Percentiles rank a stretch among this genome's conserved stretches.
Evolutionary conservation across 768 basidiomycete species (phyloP).

Genomic region (Cystofilobasidium capitatum): DNA sequence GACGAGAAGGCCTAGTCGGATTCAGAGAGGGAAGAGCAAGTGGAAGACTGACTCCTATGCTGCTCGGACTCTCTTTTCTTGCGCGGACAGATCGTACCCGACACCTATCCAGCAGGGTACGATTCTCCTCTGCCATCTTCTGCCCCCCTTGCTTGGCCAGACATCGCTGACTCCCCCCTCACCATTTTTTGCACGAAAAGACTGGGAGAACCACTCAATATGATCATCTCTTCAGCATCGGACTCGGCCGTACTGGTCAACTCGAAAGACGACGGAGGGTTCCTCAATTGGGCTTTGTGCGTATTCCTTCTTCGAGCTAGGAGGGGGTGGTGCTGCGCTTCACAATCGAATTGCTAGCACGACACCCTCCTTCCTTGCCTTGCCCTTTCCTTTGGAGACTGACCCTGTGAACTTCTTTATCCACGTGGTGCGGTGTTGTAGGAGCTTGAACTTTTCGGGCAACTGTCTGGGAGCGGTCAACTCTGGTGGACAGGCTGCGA

Average conservation of each 20-base stretch:
- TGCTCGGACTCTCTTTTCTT: not conserved
- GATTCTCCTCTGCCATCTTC: not conserved
- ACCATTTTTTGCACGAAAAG: constrained; percentile 34
- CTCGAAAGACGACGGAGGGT: constrained; percentile 54
- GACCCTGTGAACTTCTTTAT: too few relatives aligned
- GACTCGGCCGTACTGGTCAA: constrained; percentile 56
- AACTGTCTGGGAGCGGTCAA: constrained; percentile 79
- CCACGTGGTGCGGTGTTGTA: too few relatives aligned
- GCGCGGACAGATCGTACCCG: constrained; percentile 16
- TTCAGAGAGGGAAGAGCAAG: not conserved
- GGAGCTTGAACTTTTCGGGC: constrained; percentile 51
- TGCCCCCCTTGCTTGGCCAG: too few relatives aligned
- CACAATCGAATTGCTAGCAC: not conserved
- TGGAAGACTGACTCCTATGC: not conserved
- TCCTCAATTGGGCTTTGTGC: constrained; percentile 72
- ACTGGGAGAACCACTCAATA: constrained; percentile 81
- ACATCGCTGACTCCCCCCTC: not conserved
- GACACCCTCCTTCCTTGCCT: not conserved
- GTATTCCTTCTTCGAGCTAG: constrained; percentile 39
- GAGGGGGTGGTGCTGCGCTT: not conserved
- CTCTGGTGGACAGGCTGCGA: constrained; percentile 57
- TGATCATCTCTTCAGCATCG: constrained; percentile 67
- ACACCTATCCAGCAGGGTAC: constrained; percentile 15
- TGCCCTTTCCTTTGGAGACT: too few relatives aligned
- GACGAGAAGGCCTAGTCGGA: not conserved